Conservation (phyloP, 1,284 basidiomycete species). For the Ustilago xerochloae region DNA sequence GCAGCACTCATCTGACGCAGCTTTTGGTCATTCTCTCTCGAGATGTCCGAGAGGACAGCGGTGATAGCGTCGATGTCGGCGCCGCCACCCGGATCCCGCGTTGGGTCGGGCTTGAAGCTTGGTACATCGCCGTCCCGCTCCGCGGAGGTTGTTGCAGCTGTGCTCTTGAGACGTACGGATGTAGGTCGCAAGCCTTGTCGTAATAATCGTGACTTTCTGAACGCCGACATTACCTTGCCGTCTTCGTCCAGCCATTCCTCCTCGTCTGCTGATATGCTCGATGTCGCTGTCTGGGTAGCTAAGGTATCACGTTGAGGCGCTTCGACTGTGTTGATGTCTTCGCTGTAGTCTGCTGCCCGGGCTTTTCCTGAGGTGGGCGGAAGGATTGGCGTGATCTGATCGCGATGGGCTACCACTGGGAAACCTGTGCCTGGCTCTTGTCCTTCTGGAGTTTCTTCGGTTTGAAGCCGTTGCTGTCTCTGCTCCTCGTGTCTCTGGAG, state of each 20-base stretch:
- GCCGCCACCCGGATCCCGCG: slow-evolving; percentile 60
- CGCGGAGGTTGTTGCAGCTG: background rate
- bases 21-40: slow-evolving; percentile 57
- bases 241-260: slow-evolving; percentile 56
- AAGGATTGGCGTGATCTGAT: slow-evolving; percentile 36
- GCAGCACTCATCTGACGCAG: slow-evolving; percentile 56
- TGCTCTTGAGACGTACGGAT: slow-evolving; percentile 16
- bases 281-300: slow-evolving; percentile 15
- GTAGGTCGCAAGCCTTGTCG: slow-evolving; percentile 39
- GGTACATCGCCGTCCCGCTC: background rate
- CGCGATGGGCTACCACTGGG: slow-evolving; percentile 28
- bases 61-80: slow-evolving; percentile 54
- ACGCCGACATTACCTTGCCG: slow-evolving; percentile 61
- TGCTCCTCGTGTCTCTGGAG: slow-evolving; percentile 40
- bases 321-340: slow-evolving; percentile 32
- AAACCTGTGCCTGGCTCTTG: slow-evolving; percentile 47
- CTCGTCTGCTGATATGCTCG: slow-evolving; percentile 13
- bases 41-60: slow-evolving; percentile 43
- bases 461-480: slow-evolving; percentile 13
- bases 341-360: slow-evolving; percentile 14
- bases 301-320: slow-evolving; percentile 27
- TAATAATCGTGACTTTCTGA: slow-evolving; percentile 57
- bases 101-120: slow-evolving; percentile 41
- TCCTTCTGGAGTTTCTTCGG: slow-evolving; percentile 8
- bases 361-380: slow-evolving; percentile 9